A percentile compares a stretch with the other conserved stretches of the same genome.
Conservation (phyloP, 345 rosid species). For the Gossypium herbaceum region DNA sequence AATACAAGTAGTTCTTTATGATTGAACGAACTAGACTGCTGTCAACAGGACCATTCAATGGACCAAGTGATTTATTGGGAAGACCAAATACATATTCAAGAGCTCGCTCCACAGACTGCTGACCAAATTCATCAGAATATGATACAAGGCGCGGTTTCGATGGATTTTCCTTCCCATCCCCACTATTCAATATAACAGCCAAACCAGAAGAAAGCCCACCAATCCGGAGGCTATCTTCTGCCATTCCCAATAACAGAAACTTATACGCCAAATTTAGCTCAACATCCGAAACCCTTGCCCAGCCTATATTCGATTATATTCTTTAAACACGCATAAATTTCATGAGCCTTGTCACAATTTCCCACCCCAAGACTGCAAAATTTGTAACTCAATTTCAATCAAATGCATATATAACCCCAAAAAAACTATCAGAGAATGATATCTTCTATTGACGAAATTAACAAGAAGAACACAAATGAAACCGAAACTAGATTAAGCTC, state of each 20-base stretch:
- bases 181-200: constrained; percentile 66
- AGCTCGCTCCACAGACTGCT: constrained; percentile 71
- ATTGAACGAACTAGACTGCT: constrained; percentile 39
- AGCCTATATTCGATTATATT: constrained; percentile 11
- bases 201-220: constrained; percentile 84
- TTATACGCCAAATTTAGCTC: not conserved
- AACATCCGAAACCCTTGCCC: constrained; percentile 12
- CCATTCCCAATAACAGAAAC: constrained; percentile 47
- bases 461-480: not conserved
- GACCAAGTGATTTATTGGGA: constrained; percentile 54
- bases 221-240: constrained; percentile 62
- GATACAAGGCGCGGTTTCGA: constrained; percentile 62
- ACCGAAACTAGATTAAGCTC: not conserved
- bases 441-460: constrained; percentile 1
- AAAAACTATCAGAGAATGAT: not conserved
- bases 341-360: constrained; percentile 7
- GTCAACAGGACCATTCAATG: constrained; percentile 44
- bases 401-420: constrained; percentile 3
- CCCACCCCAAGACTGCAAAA: constrained; percentile 18
- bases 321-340: not conserved
- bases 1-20: constrained; percentile 43
- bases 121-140: constrained; percentile 64
- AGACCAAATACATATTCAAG: constrained; percentile 72
- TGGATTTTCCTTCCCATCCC: constrained; percentile 51
- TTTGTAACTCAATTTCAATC: constrained; percentile 13